Evolutionary conservation across 257 asterid species (phyloP), one percentile per base, ranked within the genome.

Genomic region (Prunella vulgaris): DNA sequence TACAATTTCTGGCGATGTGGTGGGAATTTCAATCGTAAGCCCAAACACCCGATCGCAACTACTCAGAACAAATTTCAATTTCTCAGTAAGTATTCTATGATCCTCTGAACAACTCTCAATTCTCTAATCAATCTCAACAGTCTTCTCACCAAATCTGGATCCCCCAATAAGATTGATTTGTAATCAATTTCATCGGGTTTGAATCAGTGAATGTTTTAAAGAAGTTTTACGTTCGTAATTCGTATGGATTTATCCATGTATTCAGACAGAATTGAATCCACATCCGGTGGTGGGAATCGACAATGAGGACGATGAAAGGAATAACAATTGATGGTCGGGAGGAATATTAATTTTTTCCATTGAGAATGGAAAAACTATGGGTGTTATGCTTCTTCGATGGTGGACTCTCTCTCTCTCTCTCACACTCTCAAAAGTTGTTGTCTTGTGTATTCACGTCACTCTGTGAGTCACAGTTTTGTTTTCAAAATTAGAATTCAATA

Each of bases 21-120:
- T n/a, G n/a, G n/a, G n/a, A n/a, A n/a, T n/a, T n/a, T 70, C 69
- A 5, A 72, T 70, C 70, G 77, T 75, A 38, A 72, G 53, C 33
- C 85, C 77, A 17, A 83, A 86, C 49, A 86, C 71, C 70, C 82
- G 70, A 2, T 83, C 86, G 25, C 83, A n/a, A 21, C 75, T 69
- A 37, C 30, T 70, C 68, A 84, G 37, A 24, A 72, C 75, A 10
- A 73, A 37, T 72, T 76, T 77, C 60, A 86, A 59, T 44, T 75
- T 85, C 69, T 83, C 81, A 17, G 76, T 17, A n/a, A 63, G 44
- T 37, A 84, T 83, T 46, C 90, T 89, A 46, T 88, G 93, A 51
- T 63, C 74, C 85, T 70, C 30, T 68, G 67, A 46, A 85, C 69
- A 13, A 57, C 76, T 40, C 92, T 92, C 4, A 77, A 48, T 46